Base-by-base conservation (phyloP, 164 flowering plant species). In the Aristolochia contorta region DNA sequence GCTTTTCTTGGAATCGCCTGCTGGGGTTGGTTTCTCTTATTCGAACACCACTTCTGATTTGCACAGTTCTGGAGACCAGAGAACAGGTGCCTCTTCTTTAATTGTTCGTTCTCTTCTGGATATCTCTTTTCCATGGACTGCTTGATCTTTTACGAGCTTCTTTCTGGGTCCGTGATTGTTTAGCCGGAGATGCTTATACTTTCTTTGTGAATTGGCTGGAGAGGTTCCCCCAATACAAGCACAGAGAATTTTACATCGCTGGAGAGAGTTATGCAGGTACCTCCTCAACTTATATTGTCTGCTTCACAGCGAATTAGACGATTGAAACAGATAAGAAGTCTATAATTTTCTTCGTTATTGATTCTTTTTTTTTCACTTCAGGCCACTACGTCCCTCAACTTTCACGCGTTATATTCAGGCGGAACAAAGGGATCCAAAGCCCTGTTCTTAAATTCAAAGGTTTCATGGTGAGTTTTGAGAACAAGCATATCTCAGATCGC, bases 181-280 rank as follows among this genome's bases (percentile, higher is more conserved):
- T 60, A 93, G 98, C 98, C 63, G 94, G 86, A 76, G 97, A 93
- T 83, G 72, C 97, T 37, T 89, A 93, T 63, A n/a, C 54, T 52
- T 93, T 93, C 76, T 84, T 93, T 45, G 77, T 90, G 58, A 80
- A 79, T 32, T 93, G 99, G 97, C 78, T 93, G 53, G 90, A 85
- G 64, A 84, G 96, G 72, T 93, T 90, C 72, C 97, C 99, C 1
- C 92, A 88, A 70, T 93, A 93, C 80, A 85, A 88, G 76, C 79
- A 86, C 63, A 75, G 96, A 64, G 93, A 81, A 16, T 90, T 93
- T 75, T 93, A 88, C 77, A 90, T 93, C 68, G 85, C 91, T 47
- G 99, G 99, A 59, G 99, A 93, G 73, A 93, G 99, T 73, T 93
- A 93, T 78, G 99, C 97, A 77, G 97, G 98, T 87, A 45, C n/a